phyloP scores from a whole-genome alignment of 1,284 basidiomycete genomes.

The Rhizoctonia solani region DNA sequence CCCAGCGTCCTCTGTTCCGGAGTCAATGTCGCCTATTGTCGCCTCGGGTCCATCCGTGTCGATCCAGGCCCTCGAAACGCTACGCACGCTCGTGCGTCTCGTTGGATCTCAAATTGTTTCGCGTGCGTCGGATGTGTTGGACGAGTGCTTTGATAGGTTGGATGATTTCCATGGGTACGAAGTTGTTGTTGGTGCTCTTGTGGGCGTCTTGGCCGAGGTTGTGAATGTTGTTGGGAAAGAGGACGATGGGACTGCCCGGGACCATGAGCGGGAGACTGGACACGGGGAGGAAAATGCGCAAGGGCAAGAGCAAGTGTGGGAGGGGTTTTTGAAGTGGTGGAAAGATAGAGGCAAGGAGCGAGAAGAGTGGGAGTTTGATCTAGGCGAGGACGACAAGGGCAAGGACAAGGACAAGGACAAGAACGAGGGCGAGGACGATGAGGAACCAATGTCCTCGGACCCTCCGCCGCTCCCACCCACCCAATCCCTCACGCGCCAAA shows the following conservation, averaged over 20 bases:
- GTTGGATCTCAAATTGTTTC: constrained; percentile 84
- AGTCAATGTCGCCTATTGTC: not conserved
- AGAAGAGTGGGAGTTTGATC: constrained; percentile 43
- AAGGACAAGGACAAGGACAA: constrained; percentile 43
- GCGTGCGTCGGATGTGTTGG: constrained; percentile 86
- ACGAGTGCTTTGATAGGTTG: constrained; percentile 91
- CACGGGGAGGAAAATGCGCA: constrained; percentile 45
- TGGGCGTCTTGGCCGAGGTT: constrained; percentile 83
- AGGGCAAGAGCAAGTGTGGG: constrained; percentile 46
- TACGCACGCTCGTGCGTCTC: constrained; percentile 79
- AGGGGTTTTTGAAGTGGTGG: constrained; percentile 68
- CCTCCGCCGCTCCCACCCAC: constrained; percentile 64
- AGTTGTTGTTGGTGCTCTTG: constrained; percentile 78
- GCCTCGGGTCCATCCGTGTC: not conserved
- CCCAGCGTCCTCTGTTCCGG: constrained; percentile 42
- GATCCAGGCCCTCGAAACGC: constrained; percentile 75
- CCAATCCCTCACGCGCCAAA: constrained; percentile 77
- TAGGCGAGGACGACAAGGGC: too few species aligned
- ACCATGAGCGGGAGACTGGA: constrained; percentile 38
- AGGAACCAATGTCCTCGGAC: constrained; percentile 42
- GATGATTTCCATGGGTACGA: constrained; percentile 93
- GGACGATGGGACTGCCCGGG: constrained; percentile 44
- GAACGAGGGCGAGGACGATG: constrained; percentile 33
- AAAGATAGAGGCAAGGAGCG: constrained; percentile 53
- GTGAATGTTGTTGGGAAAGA: constrained; percentile 69